Evolutionary conservation across 495 filamentous ascomycete genomes (phyloP).

Genomic region (Trypethelium eluteriae): DNA sequence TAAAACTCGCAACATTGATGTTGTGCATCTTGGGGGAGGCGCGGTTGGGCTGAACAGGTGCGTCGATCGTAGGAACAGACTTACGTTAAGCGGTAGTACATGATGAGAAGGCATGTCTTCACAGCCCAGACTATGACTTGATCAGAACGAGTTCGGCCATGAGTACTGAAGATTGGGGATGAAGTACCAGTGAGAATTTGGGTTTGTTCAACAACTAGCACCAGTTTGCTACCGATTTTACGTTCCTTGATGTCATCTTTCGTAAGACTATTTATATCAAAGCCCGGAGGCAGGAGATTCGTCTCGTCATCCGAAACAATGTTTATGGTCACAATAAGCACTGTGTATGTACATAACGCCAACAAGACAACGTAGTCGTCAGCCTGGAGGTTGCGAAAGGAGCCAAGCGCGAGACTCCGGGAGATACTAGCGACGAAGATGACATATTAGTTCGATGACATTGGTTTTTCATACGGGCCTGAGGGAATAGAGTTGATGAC

Average conservation of each 20-base stretch:
- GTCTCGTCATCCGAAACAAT: slow-evolving; percentile 48
- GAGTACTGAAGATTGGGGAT: neutral
- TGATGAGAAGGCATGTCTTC: slow-evolving; percentile 47
- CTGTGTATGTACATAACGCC: slow-evolving; percentile 49
- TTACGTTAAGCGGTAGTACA: slow-evolving; percentile 50
- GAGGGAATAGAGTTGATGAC: slow-evolving; percentile 17
- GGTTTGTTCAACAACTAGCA: slow-evolving; percentile 45
- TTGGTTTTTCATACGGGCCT: slow-evolving; percentile 22
- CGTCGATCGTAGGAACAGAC: slow-evolving; percentile 20
- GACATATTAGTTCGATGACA: neutral
- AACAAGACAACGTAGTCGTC: slow-evolving; percentile 55
- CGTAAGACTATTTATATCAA: slow-evolving; percentile 42
- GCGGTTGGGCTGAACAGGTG: no score
- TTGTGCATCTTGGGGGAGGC: neutral
- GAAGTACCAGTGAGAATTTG: slow-evolving; percentile 32
- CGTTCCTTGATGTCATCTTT: slow-evolving; percentile 41
- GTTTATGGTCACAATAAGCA: slow-evolving; percentile 49
- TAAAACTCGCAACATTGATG: neutral
- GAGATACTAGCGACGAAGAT: slow-evolving; percentile 21
- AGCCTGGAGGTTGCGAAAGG: slow-evolving; percentile 40
- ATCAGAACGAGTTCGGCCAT: slow-evolving; percentile 7
- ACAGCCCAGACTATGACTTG: slow-evolving; percentile 43
- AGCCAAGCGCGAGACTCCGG: slow-evolving; percentile 39
- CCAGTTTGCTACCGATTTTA: slow-evolving; percentile 49
- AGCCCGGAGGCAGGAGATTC: slow-evolving; percentile 51